Evolutionary conservation across 805 yeast species (phyloP).

Genomic region (Clavispora phyllophila): DNA sequence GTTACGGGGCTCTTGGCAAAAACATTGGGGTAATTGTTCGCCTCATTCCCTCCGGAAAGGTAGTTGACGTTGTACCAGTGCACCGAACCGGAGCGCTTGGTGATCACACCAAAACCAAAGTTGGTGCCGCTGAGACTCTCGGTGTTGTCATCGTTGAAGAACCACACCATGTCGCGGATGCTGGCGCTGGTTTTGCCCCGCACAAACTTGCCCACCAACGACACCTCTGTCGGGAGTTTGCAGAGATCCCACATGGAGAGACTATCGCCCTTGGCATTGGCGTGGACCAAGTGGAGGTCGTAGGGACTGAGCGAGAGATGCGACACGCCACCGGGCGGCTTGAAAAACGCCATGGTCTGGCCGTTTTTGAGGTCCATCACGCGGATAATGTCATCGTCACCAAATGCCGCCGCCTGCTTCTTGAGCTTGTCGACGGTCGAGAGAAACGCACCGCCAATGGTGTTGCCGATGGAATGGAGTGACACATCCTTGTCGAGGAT

Average conservation of each 20-base stretch:
- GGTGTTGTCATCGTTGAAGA: slow-evolving; percentile 26
- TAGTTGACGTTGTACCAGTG: slow-evolving; percentile 56
- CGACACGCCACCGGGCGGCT: slow-evolving; percentile 61
- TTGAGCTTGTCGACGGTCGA: slow-evolving; percentile 30
- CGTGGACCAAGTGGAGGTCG: slow-evolving; percentile 52
- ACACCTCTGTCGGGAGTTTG: slow-evolving; percentile 44
- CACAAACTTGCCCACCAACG: slow-evolving; percentile 51
- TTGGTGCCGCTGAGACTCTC: slow-evolving; percentile 20
- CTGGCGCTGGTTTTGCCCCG: slow-evolving; percentile 62
- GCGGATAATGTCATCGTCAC: slow-evolving; percentile 35
- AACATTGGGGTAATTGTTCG: slow-evolving; percentile 27
- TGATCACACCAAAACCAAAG: slow-evolving; percentile 47
- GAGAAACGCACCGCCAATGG: slow-evolving; percentile 29
- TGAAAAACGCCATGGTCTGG: slow-evolving; percentile 38
- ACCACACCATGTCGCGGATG: slow-evolving; percentile 52
- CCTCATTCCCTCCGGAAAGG: slow-evolving; percentile 25
- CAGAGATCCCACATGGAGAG: slow-evolving; percentile 62
- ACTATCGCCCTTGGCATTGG: slow-evolving; percentile 55
- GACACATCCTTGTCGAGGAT: slow-evolving; percentile 19
- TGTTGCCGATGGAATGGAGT: slow-evolving; percentile 26
- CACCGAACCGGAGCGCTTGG: slow-evolving; percentile 51
- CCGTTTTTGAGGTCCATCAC: slow-evolving; percentile 44
- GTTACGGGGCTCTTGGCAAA: slow-evolving; percentile 7
- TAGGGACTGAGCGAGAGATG: slow-evolving; percentile 56
- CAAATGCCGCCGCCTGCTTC: slow-evolving; percentile 8